phyloP scores from a whole-genome alignment of 441 rosid genomes.

The Dalechampia spathulata region DNA sequence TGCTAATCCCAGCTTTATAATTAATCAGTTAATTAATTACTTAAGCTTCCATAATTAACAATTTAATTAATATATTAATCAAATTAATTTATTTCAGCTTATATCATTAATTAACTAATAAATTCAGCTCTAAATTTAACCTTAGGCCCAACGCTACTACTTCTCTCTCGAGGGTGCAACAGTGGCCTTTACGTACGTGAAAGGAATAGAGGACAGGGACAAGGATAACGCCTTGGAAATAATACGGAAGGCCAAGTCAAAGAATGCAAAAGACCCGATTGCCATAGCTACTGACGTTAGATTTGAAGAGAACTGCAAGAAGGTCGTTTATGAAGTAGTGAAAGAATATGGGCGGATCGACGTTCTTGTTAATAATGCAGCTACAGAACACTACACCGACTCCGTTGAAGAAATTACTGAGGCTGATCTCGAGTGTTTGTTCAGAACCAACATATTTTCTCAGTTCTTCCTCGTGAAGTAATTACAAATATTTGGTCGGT shows the following conservation, averaged over 20 bases:
- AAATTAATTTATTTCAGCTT: too few relatives aligned
- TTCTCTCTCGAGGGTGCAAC: constrained; percentile 79
- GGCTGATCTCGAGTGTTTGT: constrained; percentile 35
- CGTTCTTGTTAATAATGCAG: constrained; percentile 44
- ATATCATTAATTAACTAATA: too few relatives aligned
- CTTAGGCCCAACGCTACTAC: too few relatives aligned
- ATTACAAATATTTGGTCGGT: neutral
- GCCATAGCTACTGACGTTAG: constrained; percentile 49
- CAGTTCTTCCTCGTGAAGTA: constrained; percentile 34
- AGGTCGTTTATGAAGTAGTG: constrained; percentile 41
- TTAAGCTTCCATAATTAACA: too few relatives aligned
- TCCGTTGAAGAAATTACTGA: constrained; percentile 40
- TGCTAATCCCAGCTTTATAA: too few relatives aligned
- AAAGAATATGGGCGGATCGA: constrained; percentile 36
- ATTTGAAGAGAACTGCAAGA: constrained; percentile 49
- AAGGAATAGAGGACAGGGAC: constrained; percentile 49
- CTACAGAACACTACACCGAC: constrained; percentile 22
- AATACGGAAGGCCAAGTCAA: constrained; percentile 31
- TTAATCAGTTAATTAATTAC: too few relatives aligned
- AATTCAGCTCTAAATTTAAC: too few relatives aligned
- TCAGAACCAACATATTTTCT: constrained; percentile 43
- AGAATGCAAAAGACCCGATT: constrained; percentile 43
- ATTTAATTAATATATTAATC: too few relatives aligned
- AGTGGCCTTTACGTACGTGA: constrained; percentile 57
- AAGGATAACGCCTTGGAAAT: constrained; percentile 38